Evolutionary conservation across 2,329 filamentous ascomycete species (phyloP), one percentile per base, ranked within the genome.

Genomic region (Colletotrichum neosansevieriae): DNA sequence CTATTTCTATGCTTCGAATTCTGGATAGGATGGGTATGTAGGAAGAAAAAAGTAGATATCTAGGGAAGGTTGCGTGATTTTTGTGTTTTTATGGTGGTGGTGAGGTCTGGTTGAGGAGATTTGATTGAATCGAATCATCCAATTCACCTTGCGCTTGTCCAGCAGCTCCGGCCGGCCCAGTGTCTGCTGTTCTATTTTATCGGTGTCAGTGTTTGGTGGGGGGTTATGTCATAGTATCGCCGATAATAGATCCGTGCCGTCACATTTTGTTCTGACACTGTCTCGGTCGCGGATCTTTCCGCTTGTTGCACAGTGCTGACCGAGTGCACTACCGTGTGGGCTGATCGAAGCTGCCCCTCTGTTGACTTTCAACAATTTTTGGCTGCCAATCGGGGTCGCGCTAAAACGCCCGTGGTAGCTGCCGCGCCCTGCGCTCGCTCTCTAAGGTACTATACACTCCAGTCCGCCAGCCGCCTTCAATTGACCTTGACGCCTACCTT

Each of bases 21-120:
- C 34, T 60, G 69, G 42, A 60, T 65, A 63, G n/a, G 34, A 32
- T 36, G 24, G 19, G 19, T 58, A 58, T 51, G 36, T 9, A 32
- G 9, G 29, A 57, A 44, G 29, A 44, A 34, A 21, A 45, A 45
- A 64, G 60, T 32, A 57, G 51, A 57, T 50, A 47, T 58, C 47
- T 57, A 57, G 70, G 54, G n/a, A 17, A 32, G 36, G 65, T 60
- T 78, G 76, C 76, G 76, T 77, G 73, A 77, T 78, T 78, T 78
- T 76, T 70, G 15, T 45, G 21, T 60, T 68, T 68, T 66, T 66
- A 62, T 62, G 58, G 71, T 74, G 71, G 67, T 73, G 68, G 74
- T 71, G 72, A 75, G 72, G 70, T 72, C 71, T 73, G 72, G 67
- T 65, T 62, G 58, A 59, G 67, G 62, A 70, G 69, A 61, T 56